phyloP scores from a whole-genome alignment of 441 rosid species.

The Cnidoscolus chayamansa region DNA sequence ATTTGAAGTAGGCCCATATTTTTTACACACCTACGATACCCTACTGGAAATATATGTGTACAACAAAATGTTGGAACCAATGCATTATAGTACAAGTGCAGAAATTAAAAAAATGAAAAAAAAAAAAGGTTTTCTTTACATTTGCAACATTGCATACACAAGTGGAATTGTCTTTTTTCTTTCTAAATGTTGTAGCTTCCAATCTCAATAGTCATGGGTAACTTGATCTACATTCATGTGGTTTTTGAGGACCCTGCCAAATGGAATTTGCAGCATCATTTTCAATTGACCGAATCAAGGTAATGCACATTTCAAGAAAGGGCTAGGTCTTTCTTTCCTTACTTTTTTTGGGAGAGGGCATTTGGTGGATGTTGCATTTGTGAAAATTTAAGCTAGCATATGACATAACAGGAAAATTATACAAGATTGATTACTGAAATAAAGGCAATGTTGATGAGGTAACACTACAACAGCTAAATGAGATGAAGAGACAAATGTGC shows the following conservation, averaged over 20 bases:
- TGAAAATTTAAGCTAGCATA: background rate
- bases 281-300: background rate
- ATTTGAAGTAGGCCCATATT: background rate
- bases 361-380: background rate
- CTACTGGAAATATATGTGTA: background rate
- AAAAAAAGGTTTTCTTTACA: background rate
- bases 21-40: background rate
- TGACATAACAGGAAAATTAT: background rate
- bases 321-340: too few relatives aligned
- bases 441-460: background rate
- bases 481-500: background rate
- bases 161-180: background rate
- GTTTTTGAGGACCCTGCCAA: background rate
- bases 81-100: background rate
- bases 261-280: constrained; percentile 12
- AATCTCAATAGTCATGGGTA: background rate
- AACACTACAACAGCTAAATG: background rate
- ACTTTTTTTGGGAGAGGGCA: background rate
- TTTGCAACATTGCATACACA: background rate
- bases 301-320: too few relatives aligned
- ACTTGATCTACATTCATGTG: background rate
- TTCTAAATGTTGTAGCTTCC: background rate
- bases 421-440: background rate
- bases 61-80: background rate
- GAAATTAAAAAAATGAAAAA: background rate